Evolutionary conservation across 1,284 basidiomycete species (phyloP).

Genomic region (Anthracocystis walkeri): DNA sequence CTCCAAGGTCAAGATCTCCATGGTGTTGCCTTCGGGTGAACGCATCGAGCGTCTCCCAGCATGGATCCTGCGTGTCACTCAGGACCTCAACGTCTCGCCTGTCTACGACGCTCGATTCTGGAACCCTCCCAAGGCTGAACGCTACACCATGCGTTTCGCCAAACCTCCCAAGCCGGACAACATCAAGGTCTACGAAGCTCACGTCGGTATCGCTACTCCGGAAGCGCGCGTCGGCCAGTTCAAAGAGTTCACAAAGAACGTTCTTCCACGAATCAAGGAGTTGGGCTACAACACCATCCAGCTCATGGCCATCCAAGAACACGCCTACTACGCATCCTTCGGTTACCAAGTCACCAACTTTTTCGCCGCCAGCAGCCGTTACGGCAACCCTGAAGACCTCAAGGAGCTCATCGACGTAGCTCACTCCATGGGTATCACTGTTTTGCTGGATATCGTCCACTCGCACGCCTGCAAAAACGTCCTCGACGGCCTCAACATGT

Average conservation of each 20-base stretch:
- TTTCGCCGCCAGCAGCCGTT: slow-evolving; percentile 96
- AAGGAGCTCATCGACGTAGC: slow-evolving; percentile 95
- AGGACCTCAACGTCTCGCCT: slow-evolving; percentile 88
- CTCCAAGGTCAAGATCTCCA: slow-evolving; percentile 81
- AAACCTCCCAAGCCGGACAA: slow-evolving; percentile 78
- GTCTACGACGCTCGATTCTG: slow-evolving; percentile 97
- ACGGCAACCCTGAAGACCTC: slow-evolving; percentile 87
- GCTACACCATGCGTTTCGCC: slow-evolving; percentile 85
- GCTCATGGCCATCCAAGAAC: slow-evolving; percentile 87
- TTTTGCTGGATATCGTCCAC: slow-evolving; percentile 95
- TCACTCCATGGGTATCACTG: slow-evolving; percentile 89
- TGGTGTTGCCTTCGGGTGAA: slow-evolving; percentile 79
- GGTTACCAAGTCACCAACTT: slow-evolving; percentile 98
- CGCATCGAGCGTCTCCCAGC: slow-evolving; percentile 90
- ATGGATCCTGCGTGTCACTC: slow-evolving; percentile 95
- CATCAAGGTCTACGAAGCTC: slow-evolving; percentile 93
- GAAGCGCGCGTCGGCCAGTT: slow-evolving; percentile 91
- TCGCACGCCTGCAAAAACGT: slow-evolving; percentile 99
- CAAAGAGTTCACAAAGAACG: slow-evolving; percentile 86
- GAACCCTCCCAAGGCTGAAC: slow-evolving; percentile 83
- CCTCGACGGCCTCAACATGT: slow-evolving; percentile 92
- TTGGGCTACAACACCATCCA: slow-evolving; percentile 97
- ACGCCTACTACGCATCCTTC: slow-evolving; percentile 99
- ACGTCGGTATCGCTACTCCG: slow-evolving; percentile 94
- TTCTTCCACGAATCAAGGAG: slow-evolving; percentile 86